Base-by-base conservation (phyloP, 2,329 filamentous ascomycete genomes). In the Nigrospora sphaerica region DNA sequence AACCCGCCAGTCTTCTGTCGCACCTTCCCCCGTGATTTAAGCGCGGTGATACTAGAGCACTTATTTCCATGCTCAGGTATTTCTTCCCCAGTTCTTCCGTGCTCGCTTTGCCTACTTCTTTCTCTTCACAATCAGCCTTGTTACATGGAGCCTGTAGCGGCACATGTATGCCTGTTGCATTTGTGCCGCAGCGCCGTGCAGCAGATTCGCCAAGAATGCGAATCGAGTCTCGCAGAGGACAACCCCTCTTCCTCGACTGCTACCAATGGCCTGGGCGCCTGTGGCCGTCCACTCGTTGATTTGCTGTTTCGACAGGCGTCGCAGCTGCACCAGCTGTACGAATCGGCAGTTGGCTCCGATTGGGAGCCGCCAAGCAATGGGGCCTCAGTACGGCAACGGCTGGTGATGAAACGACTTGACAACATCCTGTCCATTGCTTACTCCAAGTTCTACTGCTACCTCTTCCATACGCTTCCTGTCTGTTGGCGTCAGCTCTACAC, bases 401-500 rank as follows among this genome's bases (percentile, higher is more conserved):
- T 46, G 16, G 48, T 73, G 3, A 49, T 56, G 34, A 66, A 59
- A 47, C 67, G 80, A 40, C 62, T 81, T n/a, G 64, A 76, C 33
- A 77, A 85, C 47, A 63, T 85, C 14, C 64, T 80, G 6, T 68
- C 71, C 9, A 64, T 86, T 13, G 78, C 84, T 0, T 80, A 81
- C 46, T 69, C 77, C 37, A 85, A 81, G 52, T 78, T 92, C 50
- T 85, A 91, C 55, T 75, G 83, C 4, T 88, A 80, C 50, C 75
- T 80, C 2, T 90, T 80, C 60, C 77, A 77, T 50, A 72, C 81
- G 32, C 76, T 92, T 6, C 85, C 84, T 0, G 58, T 62, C 10
- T 80, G 76, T 57, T 93, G 87, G 88, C 71, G 83, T 19, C 72
- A 81, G 52, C 65, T 91, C 6, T 90, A 87, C 59, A 83, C 83